These are phyloP conservation scores for Crucihimalaya himalaica DNA, from an alignment of 345 rosid species.

Conservation along the genomic window DNA sequence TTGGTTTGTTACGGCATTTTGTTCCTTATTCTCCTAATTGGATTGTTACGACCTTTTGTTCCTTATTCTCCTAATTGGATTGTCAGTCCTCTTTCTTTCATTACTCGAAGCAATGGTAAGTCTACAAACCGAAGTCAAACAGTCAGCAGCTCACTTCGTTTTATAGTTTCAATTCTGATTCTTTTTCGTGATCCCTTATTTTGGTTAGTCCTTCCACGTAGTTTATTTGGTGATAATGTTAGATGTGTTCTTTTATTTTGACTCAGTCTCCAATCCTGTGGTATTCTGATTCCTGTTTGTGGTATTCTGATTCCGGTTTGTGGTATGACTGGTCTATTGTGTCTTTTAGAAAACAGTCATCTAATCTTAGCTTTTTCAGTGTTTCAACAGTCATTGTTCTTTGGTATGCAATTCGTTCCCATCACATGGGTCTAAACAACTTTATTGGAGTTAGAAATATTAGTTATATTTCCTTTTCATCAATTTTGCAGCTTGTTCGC, in stretches of 20 bases:
- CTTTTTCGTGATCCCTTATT: too few species aligned
- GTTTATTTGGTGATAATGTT: too few species aligned
- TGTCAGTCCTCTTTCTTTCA: too few species aligned
- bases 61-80: too few species aligned
- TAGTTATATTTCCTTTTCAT: constrained; percentile 5
- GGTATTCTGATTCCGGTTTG: too few species aligned
- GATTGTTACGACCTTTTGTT: too few species aligned
- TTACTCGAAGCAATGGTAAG: too few species aligned
- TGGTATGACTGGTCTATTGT: background rate
- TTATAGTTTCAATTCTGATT: too few species aligned
- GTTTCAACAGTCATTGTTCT: constrained; percentile 7
- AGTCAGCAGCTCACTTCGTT: too few species aligned
- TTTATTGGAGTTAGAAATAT: background rate
- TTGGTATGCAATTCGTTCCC: background rate
- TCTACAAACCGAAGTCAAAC: too few species aligned
- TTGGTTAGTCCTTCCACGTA: too few species aligned
- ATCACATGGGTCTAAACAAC: background rate
- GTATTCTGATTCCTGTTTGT: background rate
- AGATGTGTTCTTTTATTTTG: background rate
- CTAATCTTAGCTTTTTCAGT: constrained; percentile 8
- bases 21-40: background rate
- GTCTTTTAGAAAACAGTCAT: background rate
- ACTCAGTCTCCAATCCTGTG: background rate
- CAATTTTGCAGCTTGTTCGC: constrained; percentile 81
- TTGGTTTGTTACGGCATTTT: background rate